These are phyloP conservation scores for Meira miltonrushii DNA, from an alignment of 1,284 basidiomycete genomes.

Conservation along the genomic window DNA sequence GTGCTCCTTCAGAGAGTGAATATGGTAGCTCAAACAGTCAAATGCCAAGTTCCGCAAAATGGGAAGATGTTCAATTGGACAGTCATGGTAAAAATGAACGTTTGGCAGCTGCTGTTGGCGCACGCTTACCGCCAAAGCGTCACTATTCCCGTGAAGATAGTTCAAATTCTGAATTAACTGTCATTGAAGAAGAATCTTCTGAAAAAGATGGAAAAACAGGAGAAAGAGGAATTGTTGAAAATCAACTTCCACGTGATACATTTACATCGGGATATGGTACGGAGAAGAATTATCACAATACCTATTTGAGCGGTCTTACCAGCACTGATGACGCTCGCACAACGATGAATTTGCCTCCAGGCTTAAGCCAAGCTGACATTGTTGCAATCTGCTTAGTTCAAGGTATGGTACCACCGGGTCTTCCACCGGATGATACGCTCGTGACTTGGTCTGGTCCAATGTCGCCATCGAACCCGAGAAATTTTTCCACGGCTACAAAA, in stretches of 20 bases:
- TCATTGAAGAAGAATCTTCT: background rate
- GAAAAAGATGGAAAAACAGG: background rate
- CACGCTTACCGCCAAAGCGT: background rate
- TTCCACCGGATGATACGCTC: constrained; percentile 25
- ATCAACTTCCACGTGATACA: background rate
- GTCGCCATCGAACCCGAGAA: constrained; percentile 66
- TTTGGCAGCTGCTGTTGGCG: constrained; percentile 3
- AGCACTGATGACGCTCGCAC: background rate
- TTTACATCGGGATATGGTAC: background rate
- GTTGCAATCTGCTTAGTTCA: constrained; percentile 9
- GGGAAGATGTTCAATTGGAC: constrained; percentile 5
- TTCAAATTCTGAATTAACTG: background rate
- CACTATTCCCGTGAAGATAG: background rate
- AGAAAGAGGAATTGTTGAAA: background rate
- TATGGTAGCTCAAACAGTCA: too few relatives aligned
- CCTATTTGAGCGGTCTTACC: background rate
- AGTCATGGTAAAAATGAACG: background rate
- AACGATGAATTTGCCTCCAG: background rate
- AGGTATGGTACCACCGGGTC: constrained; percentile 9
- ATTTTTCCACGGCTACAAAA: constrained; percentile 58
- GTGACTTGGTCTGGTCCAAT: constrained; percentile 65
- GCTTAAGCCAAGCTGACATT: constrained; percentile 8
- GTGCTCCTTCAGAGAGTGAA: too few relatives aligned
- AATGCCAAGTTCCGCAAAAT: background rate
- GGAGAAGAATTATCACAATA: background rate